Evolutionary conservation across 495 filamentous ascomycete genomes (phyloP).

Genomic region (Cryomyces minteri): DNA sequence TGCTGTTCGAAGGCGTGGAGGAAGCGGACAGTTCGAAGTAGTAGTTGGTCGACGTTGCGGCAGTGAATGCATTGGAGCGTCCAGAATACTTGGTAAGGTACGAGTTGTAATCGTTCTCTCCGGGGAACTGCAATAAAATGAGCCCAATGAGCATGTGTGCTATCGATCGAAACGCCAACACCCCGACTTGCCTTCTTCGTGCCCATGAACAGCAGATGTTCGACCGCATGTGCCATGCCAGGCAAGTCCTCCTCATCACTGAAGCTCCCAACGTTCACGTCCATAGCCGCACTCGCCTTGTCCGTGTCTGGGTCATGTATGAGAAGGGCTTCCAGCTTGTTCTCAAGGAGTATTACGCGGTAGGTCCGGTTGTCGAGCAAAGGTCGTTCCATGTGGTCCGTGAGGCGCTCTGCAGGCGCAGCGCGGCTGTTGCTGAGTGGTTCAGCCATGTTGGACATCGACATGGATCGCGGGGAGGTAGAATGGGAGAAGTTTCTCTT

Average conservation of each 20-base stretch:
- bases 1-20: constrained; percentile 14
- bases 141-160: constrained; percentile 5
- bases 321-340: constrained; percentile 81
- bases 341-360: constrained; percentile 66
- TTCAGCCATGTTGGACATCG: constrained; percentile 9
- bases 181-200: constrained; percentile 59
- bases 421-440: constrained; percentile 12
- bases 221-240: constrained; percentile 83
- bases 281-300: constrained; percentile 87
- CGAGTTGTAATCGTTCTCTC: constrained; percentile 90
- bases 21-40: constrained; percentile 87
- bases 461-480: not conserved
- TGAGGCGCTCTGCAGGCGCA: constrained; percentile 44
- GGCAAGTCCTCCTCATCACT: constrained; percentile 81
- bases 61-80: constrained; percentile 88
- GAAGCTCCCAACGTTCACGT: constrained; percentile 92
- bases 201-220: constrained; percentile 95
- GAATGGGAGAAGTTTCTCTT: too few relatives aligned
- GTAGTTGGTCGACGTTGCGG: constrained; percentile 87
- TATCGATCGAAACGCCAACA: not conserved
- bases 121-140: constrained; percentile 44
- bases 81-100: constrained; percentile 82
- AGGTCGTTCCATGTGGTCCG: constrained; percentile 70
- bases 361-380: constrained; percentile 79
- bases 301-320: constrained; percentile 93